A percentile compares a stretch with the other conserved stretches of the same genome.
Evolutionary conservation across 257 asterid species (phyloP).

Genomic region (Thymus mandschuricus): DNA sequence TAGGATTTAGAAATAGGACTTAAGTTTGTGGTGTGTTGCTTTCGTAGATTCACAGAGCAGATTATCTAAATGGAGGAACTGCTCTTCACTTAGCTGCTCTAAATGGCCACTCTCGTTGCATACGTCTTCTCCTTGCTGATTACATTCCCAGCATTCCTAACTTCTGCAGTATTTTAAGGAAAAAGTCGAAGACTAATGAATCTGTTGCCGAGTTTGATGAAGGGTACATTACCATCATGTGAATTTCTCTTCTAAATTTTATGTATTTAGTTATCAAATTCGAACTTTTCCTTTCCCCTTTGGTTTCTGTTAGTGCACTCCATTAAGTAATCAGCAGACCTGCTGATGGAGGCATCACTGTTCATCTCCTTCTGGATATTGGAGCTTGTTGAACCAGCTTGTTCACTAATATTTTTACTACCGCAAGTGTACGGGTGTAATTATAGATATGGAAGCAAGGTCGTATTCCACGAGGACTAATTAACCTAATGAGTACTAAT

Average conservation of each 20-base stretch:
- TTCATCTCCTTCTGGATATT: conserved; percentile 77
- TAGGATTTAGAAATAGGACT: background rate
- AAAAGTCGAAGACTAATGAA: conserved; percentile 47
- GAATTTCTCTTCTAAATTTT: conserved; percentile 13
- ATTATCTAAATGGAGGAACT: conserved; percentile 87
- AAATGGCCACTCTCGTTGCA: conserved; percentile 81
- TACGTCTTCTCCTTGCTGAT: conserved; percentile 82
- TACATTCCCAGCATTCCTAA: conserved; percentile 74
- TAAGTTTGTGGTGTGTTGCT: conserved; percentile 30
- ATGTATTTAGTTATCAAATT: conserved; percentile 3
- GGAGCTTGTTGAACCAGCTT: too few species aligned
- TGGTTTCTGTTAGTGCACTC: conserved; percentile 53
- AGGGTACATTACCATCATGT: conserved; percentile 36
- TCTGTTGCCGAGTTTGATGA: conserved; percentile 59
- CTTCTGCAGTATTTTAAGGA: conserved; percentile 55
- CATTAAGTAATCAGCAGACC: conserved; percentile 65
- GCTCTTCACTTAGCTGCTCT: conserved; percentile 92
- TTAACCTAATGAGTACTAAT: too few species aligned
- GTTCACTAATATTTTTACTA: too few species aligned
- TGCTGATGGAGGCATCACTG: conserved; percentile 89
- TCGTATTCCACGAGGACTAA: too few species aligned
- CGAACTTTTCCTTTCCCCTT: background rate
- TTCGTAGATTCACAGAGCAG: conserved; percentile 76
- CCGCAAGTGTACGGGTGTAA: too few species aligned
- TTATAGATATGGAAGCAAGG: too few species aligned